Evolutionary conservation across 1,284 basidiomycete species (phyloP), one percentile per base, ranked within the genome.

Genomic region (Sporisorium sorghi): DNA sequence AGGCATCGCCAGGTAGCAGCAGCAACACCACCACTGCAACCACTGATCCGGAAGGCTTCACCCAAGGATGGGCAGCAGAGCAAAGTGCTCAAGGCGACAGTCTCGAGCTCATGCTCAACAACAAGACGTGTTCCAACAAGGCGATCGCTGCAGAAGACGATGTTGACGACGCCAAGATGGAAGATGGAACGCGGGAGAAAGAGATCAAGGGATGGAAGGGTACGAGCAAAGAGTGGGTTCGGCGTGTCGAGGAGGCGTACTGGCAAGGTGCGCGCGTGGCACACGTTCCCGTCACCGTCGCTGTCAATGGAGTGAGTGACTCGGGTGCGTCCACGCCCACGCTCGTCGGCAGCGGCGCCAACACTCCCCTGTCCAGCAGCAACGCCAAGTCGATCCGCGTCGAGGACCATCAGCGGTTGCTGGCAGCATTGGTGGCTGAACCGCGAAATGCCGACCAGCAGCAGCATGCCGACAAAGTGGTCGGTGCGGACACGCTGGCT

Each of bases 21-120:
- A 23, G 33, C 15, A 44, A 21, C 17, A n/a, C n/a, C n/a, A n/a
- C n/a, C n/a, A n/a, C n/a, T n/a, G n/a, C n/a, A n/a, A 17, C 5
- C 43, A 61, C 19, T 15, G 73, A 76, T 46, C 74, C 74, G 0
- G 74, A 76, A 44, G 70, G 70, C 0, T 76, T 59, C 50, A 14
- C 53, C 0, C 23, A 52, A 24, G 73, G 73, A 11, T 73, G 71
- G 71, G 61, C 21, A 10, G 58, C 42, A 0, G 58, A 59, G 5
- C 71, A 73, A 15, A 58, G 32, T 48, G 21, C 9, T n/a, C 51
- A 33, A 15, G 1, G 2, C 3, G 58, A 61, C 21, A 87, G 59
- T 90, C 92, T 82, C 90, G 90, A 12, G 89, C 88, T 73, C 84
- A 89, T 69, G 44, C 60, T 77, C 35, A 69, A 62, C 53, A 58